Evolutionary conservation across 768 basidiomycete genomes (phyloP).

Genomic region (Leccinum boreale): DNA sequence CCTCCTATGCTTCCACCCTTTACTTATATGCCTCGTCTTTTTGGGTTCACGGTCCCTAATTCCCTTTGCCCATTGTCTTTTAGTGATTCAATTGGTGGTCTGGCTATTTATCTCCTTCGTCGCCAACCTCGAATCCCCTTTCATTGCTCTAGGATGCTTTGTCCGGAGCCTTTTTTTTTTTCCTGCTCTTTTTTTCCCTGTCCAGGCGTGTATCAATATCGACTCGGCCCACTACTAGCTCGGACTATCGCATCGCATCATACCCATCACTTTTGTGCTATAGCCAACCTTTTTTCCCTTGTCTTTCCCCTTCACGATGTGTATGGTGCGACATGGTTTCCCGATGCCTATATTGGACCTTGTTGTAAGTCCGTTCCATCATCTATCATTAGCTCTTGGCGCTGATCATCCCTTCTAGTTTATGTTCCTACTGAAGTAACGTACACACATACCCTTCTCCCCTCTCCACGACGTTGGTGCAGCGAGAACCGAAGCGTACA

Average conservation of each 20-base stretch:
- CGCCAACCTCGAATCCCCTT: conserved; percentile 2
- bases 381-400: neutral
- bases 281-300: conserved; percentile 7
- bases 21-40: conserved; percentile 18
- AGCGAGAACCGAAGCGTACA: conserved; percentile 20
- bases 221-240: conserved; percentile 22
- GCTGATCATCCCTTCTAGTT: conserved; percentile 16
- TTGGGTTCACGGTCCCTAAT: conserved; percentile 25
- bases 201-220: conserved; percentile 32
- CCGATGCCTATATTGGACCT: conserved; percentile 28
- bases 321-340: conserved; percentile 35
- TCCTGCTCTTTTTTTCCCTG: neutral
- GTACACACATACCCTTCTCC: conserved; percentile 28
- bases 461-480: conserved; percentile 12
- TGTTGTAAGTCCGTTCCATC: conserved; percentile 16
- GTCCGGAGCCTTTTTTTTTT: neutral
- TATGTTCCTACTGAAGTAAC: conserved; percentile 25
- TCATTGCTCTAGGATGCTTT: neutral
- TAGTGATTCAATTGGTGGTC: conserved; percentile 22
- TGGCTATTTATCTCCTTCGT: conserved; percentile 19
- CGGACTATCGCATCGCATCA: conserved; percentile 35
- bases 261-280: conserved; percentile 26
- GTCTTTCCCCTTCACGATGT: conserved; percentile 18
- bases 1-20: conserved; percentile 13
- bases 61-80: conserved; percentile 21